A percentile compares a stretch with the other conserved stretches of the same genome.
Conservation (phyloP, 768 basidiomycete species). For the Auriscalpium microsporum region DNA sequence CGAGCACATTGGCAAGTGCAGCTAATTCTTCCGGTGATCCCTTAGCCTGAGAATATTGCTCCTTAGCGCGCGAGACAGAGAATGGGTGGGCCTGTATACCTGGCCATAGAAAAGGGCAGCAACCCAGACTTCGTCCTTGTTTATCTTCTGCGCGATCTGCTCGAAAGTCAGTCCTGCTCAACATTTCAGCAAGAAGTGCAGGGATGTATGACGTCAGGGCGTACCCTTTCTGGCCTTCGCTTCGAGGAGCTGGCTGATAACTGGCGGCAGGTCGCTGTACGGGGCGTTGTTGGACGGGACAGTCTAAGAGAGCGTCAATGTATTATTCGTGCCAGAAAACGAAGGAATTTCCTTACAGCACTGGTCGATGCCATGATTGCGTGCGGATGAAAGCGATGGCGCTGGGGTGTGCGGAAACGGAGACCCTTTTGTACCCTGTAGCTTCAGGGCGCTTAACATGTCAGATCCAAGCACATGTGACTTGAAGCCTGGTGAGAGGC, state of each 20-base stretch:
- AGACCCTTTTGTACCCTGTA: no score
- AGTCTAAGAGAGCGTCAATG: neutral
- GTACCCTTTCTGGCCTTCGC: slow-evolving; percentile 61
- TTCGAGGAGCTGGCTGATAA: slow-evolving; percentile 27
- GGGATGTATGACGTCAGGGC: neutral
- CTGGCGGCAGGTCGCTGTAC: neutral
- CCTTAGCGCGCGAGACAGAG: neutral
- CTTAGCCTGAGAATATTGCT: slow-evolving; percentile 51
- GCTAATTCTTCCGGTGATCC: slow-evolving; percentile 50
- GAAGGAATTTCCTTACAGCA: no score
- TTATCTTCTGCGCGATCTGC: slow-evolving; percentile 54
- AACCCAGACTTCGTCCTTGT: slow-evolving; percentile 74
- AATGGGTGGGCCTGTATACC: slow-evolving; percentile 27
- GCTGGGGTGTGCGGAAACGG: no score
- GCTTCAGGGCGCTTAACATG: no score
- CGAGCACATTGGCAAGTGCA: slow-evolving; percentile 43
- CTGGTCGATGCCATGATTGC: no score
- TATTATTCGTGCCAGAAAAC: no score
- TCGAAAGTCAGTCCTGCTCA: slow-evolving; percentile 60
- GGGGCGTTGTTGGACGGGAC: neutral
- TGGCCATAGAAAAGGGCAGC: slow-evolving; percentile 79
- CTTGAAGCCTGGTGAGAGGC: no score
- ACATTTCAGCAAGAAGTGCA: neutral
- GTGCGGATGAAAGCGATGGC: no score
- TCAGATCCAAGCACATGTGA: no score